Evolutionary conservation across 2,329 filamentous ascomycete species (phyloP).

Genomic region (Phialophora tarda): DNA sequence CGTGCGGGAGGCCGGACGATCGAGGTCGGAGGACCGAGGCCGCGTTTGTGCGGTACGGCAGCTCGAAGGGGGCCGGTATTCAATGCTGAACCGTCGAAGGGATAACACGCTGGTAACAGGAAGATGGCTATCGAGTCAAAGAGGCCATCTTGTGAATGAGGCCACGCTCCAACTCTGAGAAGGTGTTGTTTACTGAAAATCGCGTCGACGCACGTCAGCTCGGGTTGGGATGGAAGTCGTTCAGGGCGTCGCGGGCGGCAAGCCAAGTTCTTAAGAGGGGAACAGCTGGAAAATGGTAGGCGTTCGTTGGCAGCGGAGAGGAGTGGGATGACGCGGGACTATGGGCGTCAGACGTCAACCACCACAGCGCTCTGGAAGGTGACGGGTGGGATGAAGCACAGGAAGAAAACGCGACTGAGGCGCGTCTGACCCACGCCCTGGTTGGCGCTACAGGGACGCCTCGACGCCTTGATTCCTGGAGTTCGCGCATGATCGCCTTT

Average conservation of each 20-base stretch:
- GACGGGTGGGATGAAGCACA: neutral
- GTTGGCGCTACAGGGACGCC: neutral
- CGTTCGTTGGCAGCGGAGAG: neutral
- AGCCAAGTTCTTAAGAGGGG: conserved; percentile 17
- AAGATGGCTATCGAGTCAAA: conserved; percentile 15
- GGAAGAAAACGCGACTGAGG: neutral
- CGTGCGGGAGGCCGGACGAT: conserved; percentile 30
- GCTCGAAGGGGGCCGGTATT: conserved; percentile 26
- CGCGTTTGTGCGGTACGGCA: conserved; percentile 17
- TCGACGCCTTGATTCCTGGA: neutral
- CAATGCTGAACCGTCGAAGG: conserved; percentile 28
- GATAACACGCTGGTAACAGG: conserved; percentile 11
- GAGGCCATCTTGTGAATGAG: conserved; percentile 8
- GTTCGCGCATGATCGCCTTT: conserved; percentile 13
- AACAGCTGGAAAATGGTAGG: conserved; percentile 4
- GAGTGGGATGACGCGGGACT: conserved; percentile 7
- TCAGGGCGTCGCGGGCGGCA: conserved; percentile 1
- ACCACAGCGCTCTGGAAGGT: neutral
- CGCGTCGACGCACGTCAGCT: conserved; percentile 15
- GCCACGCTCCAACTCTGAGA: conserved; percentile 1
- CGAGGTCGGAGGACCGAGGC: conserved; percentile 29
- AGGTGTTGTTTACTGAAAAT: conserved; percentile 21
- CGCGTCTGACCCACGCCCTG: neutral
- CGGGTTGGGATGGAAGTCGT: conserved; percentile 2
- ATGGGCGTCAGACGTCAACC: neutral